phyloP scores from a whole-genome alignment of 192 early-diverging fungal genomes.

The Lobulomyces angularis region DNA sequence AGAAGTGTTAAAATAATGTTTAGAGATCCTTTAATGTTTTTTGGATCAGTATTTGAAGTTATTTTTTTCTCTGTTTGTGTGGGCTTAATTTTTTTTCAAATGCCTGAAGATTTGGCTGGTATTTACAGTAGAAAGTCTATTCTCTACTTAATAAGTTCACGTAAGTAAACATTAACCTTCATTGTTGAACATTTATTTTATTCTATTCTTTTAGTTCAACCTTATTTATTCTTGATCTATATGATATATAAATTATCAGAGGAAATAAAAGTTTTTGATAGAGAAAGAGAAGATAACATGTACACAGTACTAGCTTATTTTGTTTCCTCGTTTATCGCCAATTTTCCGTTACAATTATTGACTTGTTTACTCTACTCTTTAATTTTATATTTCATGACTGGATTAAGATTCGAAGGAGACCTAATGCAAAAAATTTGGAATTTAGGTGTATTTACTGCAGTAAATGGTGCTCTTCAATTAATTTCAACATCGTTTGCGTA shows the following conservation, averaged over 20 bases:
- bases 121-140: neutral
- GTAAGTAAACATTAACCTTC: slow-evolving; percentile 15
- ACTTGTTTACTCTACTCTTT: slow-evolving; percentile 15
- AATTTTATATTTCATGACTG: slow-evolving; percentile 30
- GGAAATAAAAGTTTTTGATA: slow-evolving; percentile 35
- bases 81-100: slow-evolving; percentile 24
- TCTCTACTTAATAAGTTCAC: neutral
- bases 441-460: too few relatives aligned
- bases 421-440: too few relatives aligned
- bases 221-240: slow-evolving; percentile 30
- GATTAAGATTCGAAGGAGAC: too few relatives aligned
- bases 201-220: slow-evolving; percentile 17
- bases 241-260: slow-evolving; percentile 22
- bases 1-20: too few relatives aligned
- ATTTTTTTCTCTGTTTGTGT: slow-evolving; percentile 17
- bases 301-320: slow-evolving; percentile 31
- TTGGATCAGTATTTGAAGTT: slow-evolving; percentile 27
- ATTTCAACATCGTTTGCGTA: too few relatives aligned
- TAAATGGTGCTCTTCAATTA: too few relatives aligned
- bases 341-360: slow-evolving; percentile 16
- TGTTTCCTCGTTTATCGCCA: slow-evolving; percentile 20
- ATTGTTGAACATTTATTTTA: slow-evolving; percentile 17
- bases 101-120: slow-evolving; percentile 15
- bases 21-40: slow-evolving; percentile 24
- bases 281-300: slow-evolving; percentile 33